Evolutionary conservation across 1,284 basidiomycete genomes (phyloP), one percentile per base, ranked within the genome.

Genomic region (Tylopilus sp.): DNA sequence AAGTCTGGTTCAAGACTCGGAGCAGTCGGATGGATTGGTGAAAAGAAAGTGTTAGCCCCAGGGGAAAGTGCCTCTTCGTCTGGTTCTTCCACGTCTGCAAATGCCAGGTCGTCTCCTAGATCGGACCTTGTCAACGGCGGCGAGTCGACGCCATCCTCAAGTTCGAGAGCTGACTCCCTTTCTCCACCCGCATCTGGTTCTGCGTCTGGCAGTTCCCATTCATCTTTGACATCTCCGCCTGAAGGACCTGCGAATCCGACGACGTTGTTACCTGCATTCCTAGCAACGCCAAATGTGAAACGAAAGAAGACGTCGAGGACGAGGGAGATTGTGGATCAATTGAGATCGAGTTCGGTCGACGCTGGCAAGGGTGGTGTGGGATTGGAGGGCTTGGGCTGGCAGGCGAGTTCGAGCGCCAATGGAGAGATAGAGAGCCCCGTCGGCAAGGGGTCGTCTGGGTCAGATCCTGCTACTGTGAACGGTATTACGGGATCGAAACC

Each of bases 311-410:
- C 59, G 13, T 78, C 74, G 36, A 66, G 72, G 52, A 75, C 76
- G 63, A 72, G 74, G 26, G 74, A 75, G 63, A 78, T 75, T 47
- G 73, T 75, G 4, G 74, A 78, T 61, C 71, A 62, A 39, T 24
- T 78, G 57, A 72, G 73, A 63, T 75, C 73, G 41, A 67, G 66
- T 52, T 77, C 72, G 24, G 54, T 73, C 10, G 72, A 76, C 65
- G 64, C 51, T 1, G 74, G 70, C 19, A 74, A 64, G 59, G 62
- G 62, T 18, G 26, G 47, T 38, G 53, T 44, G 10, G 67, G 19
- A 6, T 29, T 32, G 56, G 73, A 68, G 29, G 7, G 36, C 44
- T 44, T 68, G 58, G 66, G 64, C 9, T 72, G 74, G 74, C 12
- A 63, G 55, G 64, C 68, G 60, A 29, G 69, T 57, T 56, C 68